A percentile compares a stretch with the other conserved stretches of the same genome.
Evolutionary conservation across 371 early-diverging fungal genomes (phyloP).

Genomic region (Blakeslea trispora): DNA sequence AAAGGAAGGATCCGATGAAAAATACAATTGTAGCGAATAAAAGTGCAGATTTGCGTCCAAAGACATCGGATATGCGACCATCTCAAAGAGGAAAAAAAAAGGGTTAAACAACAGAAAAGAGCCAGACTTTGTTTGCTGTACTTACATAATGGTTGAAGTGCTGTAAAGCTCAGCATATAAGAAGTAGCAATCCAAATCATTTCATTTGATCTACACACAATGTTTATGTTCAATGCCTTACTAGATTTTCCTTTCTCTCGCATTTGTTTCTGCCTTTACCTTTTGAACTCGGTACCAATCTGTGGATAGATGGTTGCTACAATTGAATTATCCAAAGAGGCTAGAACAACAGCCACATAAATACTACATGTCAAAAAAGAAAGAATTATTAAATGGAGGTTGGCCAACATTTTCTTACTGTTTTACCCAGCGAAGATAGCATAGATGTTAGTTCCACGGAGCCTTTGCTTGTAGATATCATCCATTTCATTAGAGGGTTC

Average conservation of each 20-base stretch:
- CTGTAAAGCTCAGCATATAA: conserved; percentile 76
- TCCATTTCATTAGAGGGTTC: conserved; percentile 16
- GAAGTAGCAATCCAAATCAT: conserved; percentile 77
- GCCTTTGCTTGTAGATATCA: conserved; percentile 34
- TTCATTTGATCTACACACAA: conserved; percentile 47
- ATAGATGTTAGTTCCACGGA: conserved; percentile 40
- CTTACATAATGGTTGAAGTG: conserved; percentile 77
- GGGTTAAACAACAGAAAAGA: no score
- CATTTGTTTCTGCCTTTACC: conserved; percentile 24
- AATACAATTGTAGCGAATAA: conserved; percentile 53
- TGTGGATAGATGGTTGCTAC: conserved; percentile 79
- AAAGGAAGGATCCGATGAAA: conserved; percentile 50
- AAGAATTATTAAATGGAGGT: neutral
- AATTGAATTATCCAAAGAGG: conserved; percentile 78
- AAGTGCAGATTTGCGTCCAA: conserved; percentile 61
- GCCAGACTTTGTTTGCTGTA: neutral
- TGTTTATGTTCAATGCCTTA: no score
- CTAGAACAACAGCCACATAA: conserved; percentile 59
- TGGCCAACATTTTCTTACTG: neutral
- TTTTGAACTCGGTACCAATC: conserved; percentile 76
- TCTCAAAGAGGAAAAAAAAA: conserved; percentile 10
- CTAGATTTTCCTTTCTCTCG: neutral
- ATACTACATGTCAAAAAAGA: conserved; percentile 22
- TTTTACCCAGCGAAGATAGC: conserved; percentile 41
- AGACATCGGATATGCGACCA: conserved; percentile 60